Conservation (phyloP, 306 rosid genomes). For the Sicyos edulis region DNA sequence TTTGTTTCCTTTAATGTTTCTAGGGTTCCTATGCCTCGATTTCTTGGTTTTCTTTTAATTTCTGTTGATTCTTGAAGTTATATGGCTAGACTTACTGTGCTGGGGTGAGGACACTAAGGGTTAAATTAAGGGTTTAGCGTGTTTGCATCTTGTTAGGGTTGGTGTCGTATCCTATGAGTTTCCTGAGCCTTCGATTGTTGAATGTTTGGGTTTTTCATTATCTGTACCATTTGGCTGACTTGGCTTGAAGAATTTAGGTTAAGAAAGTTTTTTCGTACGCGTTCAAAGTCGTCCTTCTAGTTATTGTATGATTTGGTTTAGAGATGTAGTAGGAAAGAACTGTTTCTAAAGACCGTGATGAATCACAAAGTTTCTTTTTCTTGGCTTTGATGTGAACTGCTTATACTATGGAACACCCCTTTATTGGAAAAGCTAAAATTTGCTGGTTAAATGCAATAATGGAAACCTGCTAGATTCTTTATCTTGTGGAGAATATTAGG, state of each 20-base stretch:
- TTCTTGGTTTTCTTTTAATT: slow-evolving; percentile 20
- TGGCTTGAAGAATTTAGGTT: background rate
- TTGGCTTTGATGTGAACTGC: background rate
- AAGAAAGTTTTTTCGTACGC: background rate
- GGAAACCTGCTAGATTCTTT: slow-evolving; percentile 4
- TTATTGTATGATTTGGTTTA: background rate
- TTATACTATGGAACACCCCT: background rate
- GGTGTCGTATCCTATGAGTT: background rate
- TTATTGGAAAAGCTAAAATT: background rate
- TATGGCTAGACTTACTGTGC: background rate
- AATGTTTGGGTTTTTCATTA: slow-evolving; percentile 3
- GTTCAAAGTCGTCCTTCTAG: background rate
- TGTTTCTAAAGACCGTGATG: background rate
- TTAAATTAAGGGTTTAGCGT: slow-evolving; percentile 6
- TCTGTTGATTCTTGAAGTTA: background rate
- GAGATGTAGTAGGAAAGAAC: background rate
- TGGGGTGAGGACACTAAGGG: slow-evolving; percentile 9
- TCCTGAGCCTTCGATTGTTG: background rate
- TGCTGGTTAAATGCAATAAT: slow-evolving; percentile 1
- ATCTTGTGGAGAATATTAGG: background rate
- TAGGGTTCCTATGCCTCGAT: slow-evolving; percentile 12
- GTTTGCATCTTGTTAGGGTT: background rate
- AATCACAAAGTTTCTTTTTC: background rate
- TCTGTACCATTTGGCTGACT: background rate
- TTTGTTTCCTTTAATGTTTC: background rate